These are phyloP conservation scores for Leucoagaricus sp. DNA, from an alignment of 1,284 basidiomycete genomes.

Conservation along the genomic window DNA sequence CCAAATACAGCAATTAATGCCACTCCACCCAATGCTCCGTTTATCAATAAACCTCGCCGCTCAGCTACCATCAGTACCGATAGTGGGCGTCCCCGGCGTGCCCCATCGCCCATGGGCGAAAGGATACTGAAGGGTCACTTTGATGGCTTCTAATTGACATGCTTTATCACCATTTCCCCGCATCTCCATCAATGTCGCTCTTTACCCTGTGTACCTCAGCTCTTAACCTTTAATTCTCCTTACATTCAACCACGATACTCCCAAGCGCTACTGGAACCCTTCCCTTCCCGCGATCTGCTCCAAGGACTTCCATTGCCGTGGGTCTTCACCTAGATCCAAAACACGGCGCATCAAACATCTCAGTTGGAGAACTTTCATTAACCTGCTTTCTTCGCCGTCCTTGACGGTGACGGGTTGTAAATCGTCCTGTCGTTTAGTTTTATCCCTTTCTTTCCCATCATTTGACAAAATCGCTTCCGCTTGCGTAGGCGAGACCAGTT, in stretches of 20 bases:
- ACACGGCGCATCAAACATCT: conserved; percentile 6
- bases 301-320: conserved; percentile 7
- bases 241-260: conserved; percentile 38
- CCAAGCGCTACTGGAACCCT: conserved; percentile 30
- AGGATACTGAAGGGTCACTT: conserved; percentile 82
- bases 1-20: conserved; percentile 44
- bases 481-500: conserved; percentile 1
- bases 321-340: conserved; percentile 12
- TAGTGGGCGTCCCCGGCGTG: conserved; percentile 51
- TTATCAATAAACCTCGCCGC: conserved; percentile 49
- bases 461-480: conserved; percentile 1
- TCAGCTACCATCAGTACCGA: conserved; percentile 58
- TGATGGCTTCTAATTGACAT: conserved; percentile 69
- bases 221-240: conserved; percentile 13
- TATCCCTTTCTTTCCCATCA: not conserved
- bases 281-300: conserved; percentile 5
- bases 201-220: conserved; percentile 14
- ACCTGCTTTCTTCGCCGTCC: not conserved
- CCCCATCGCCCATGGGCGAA: conserved; percentile 84
- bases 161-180: conserved; percentile 7
- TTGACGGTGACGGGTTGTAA: not conserved
- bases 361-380: not conserved
- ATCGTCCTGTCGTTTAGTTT: not conserved
- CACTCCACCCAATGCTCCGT: conserved; percentile 23
- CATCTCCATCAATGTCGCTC: conserved; percentile 13